A percentile compares a stretch with the other conserved stretches of the same genome.
phyloP scores from a whole-genome alignment of 2,329 filamentous ascomycete species.

The Calonectria hongkongensis region DNA sequence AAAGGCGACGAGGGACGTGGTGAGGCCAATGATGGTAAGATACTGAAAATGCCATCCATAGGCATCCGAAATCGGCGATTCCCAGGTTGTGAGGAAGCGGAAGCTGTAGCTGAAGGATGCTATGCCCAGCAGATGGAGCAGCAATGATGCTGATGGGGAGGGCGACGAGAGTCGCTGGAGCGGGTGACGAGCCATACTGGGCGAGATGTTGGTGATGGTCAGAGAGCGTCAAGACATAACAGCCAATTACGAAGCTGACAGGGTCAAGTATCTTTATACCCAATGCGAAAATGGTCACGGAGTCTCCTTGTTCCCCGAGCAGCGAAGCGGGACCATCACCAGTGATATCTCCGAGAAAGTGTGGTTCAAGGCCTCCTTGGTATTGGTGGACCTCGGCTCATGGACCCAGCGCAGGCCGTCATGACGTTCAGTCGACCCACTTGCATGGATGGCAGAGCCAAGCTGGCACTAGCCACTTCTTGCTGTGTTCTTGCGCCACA shows the following conservation, averaged over 20 bases:
- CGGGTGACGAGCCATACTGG: conserved; percentile 71
- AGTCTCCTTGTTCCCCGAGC: conserved; percentile 1
- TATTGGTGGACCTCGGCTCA: conserved; percentile 28
- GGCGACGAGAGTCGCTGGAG: conserved; percentile 81
- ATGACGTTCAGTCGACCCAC: conserved; percentile 47
- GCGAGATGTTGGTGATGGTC: conserved; percentile 15
- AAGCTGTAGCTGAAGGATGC: conserved; percentile 73
- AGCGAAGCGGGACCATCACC: conserved; percentile 22
- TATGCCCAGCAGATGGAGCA: conserved; percentile 75
- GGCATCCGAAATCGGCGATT: conserved; percentile 71
- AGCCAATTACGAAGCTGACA: not conserved
- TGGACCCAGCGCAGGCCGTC: conserved; percentile 26
- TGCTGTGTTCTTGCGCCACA: conserved; percentile 48
- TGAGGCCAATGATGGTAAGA: conserved; percentile 83
- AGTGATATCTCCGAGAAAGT: conserved; percentile 24
- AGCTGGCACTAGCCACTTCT: conserved; percentile 44
- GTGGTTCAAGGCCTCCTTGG: conserved; percentile 13
- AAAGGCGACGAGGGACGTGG: conserved; percentile 77
- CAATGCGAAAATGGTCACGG: not conserved
- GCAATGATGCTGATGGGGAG: conserved; percentile 76
- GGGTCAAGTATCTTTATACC: not conserved
- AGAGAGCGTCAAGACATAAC: not conserved
- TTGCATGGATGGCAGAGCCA: conserved; percentile 1
- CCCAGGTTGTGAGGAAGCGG: conserved; percentile 69
- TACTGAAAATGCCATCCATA: conserved; percentile 84